Base-by-base conservation (phyloP, 148 eudicot species). In the Linanthus parryae region DNA sequence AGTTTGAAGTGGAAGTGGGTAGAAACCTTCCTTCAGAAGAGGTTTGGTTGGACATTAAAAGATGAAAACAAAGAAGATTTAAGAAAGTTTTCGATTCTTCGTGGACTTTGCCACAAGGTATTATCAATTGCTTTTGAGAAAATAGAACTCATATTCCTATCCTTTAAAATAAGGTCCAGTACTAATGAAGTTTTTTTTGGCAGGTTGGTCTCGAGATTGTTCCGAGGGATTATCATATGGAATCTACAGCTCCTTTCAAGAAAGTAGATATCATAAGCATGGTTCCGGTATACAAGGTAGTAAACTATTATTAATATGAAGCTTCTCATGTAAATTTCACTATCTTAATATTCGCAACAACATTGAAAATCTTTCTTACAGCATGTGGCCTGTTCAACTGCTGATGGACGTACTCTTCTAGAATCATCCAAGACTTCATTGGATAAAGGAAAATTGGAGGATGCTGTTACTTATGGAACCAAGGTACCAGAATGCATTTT, bases 301-400 rank as follows among this genome's bases (percentile, higher is more conserved):
- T 25, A 45, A 33, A 22, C 30, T 44, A 12, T 7, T 52, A 14
- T 47, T 49, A 8, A 17, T 50, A 48, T 31, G 5, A 42, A 42
- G 10, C 5, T 2, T 16, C 45, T 14, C 20, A 16, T 42, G 16
- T 13, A 4, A 16, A 16, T 9, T 44, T 21, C 24, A 20, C 6
- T 41, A 41, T 10, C n/a, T 46, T 17, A 7, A 31, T 29, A 20
- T 50, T 16, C n/a, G 52, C 24, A 48, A 25, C 8, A 34, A 15
- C 52, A 21, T 48, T n/a, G 16, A 28, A 22, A 42, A 28, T 57
- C 27, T 56, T 39, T 44, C 64, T 45, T 54, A 48, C 78, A 81
- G 98, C 98, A 91, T 68, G 94, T 70, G 62, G 95, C 97, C 43
- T 89, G 97, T 66, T 89, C 97, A 54, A 82, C 97, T 68, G 97